A percentile compares a stretch with the other conserved stretches of the same genome.
These are phyloP conservation scores for Astragalus glycyphyllos DNA, from an alignment of 306 rosid species.

Conservation along the genomic window DNA sequence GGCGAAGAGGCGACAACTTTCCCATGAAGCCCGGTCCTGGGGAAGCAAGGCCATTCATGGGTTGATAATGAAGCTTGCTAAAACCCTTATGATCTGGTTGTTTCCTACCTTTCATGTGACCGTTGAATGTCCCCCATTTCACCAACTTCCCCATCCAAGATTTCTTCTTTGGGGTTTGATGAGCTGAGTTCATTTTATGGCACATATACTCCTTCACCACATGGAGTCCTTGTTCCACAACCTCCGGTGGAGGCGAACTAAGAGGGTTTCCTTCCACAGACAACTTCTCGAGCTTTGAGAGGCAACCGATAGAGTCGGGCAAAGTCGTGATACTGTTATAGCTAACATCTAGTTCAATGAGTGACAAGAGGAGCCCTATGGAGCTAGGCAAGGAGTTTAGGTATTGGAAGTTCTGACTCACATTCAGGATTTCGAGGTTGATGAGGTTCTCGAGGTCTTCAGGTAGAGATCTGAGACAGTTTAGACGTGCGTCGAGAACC, in stretches of 20 bases:
- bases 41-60: conserved; percentile 75
- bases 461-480: conserved; percentile 74
- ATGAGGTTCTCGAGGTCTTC: conserved; percentile 81
- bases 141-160: conserved; percentile 71
- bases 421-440: conserved; percentile 75
- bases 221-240: conserved; percentile 67
- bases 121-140: conserved; percentile 66
- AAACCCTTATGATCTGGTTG: conserved; percentile 51
- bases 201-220: conserved; percentile 72
- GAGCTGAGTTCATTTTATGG: conserved; percentile 56
- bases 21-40: conserved; percentile 76
- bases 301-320: conserved; percentile 85
- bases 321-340: conserved; percentile 68
- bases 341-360: conserved; percentile 82
- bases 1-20: conserved; percentile 74
- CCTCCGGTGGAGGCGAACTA: conserved; percentile 67
- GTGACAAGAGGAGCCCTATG: conserved; percentile 77
- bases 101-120: conserved; percentile 8
- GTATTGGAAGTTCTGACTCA: conserved; percentile 93
- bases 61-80: conserved; percentile 56
- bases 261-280: conserved; percentile 85
- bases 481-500: conserved; percentile 75
- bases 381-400: conserved; percentile 74
- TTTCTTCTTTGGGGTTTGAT: conserved; percentile 49
- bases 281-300: conserved; percentile 65